Evolutionary conservation across 2,329 filamentous ascomycete genomes (phyloP), one percentile per base, ranked within the genome.

Genomic region (Fusarium pseudonygamai): DNA sequence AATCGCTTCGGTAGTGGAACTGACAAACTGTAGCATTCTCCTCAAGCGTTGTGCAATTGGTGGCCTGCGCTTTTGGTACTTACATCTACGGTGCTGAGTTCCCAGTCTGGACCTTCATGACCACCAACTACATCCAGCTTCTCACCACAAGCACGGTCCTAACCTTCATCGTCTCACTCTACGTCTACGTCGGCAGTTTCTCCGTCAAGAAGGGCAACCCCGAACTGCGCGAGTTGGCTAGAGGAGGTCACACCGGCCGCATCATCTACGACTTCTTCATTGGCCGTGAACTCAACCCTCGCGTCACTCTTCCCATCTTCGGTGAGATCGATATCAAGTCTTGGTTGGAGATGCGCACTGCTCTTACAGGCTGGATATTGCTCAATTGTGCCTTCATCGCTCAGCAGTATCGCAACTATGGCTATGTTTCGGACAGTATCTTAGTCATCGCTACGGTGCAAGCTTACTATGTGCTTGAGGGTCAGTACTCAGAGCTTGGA

Each of bases 241-340:
- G 88, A 11, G 94, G 94, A 34, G 95, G 94, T 14, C 89, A 92
- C 76, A 91, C 90, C 3, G 95, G 94, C 58, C 97, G 94, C 81
- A 84, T 93, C 68, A 85, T 97, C 37, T 97, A 98, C 82, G 95
- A 98, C 83, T 98, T 94, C 88, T 97, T 94, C 83, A 97, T 98
- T 72, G 95, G 95, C n/a, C 93, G 95, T 26, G 95, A 97, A 80
- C 90, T 97, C 63, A 98, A 97, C 83, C 95, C 95, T 6, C 93
- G 95, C 49, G 81, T 96, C 64, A 90, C 87, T 0, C 83, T 97
- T 22, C 94, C 94, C 0, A 81, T 96, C 45, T 86, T 97, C 68
- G 93, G 94, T 69, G 92, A 94, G 71, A 86, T 97, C 60, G 95
- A 98, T 78, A 93, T 98, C 83, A 97, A 97, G 82, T 87, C 90